Base-by-base conservation (phyloP, 208 protist genomes). In the Trypanosoma conorhini region DNA sequence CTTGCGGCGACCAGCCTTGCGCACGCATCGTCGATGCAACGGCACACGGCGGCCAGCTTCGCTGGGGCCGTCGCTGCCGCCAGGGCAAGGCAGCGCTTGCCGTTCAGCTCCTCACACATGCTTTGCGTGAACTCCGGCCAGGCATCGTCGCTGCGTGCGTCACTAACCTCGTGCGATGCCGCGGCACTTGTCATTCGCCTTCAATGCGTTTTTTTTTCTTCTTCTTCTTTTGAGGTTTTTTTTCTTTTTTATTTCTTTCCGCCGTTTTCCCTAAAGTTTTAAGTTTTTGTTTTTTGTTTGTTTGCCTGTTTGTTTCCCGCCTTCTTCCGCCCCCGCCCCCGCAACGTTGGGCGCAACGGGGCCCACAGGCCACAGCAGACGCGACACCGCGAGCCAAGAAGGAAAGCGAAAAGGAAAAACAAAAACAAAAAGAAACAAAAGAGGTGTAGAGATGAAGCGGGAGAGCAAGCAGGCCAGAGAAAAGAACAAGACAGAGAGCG, bases 81-180 rank as follows among this genome's bases (percentile, higher is more conserved):
- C 50, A 72, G 30, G 28, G 58, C 58, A 26, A 72, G 28, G 17
- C 46, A 63, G 31, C 57, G 67, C 22, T 65, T 22, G 5, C 42
- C 30, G n/a, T 72, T 63, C 8, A 63, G 30, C 28, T 28, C n/a
- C 4, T 38, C 58, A 44, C 48, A 55, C 46, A 63, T 44, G 5
- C 15, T 13, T 19, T 63, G 10, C 26, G 42, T 33, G 26, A 66
- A 65, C 31, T 72, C 56, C 26, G 59, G 58, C 56, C 58, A 72
- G 13, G 40, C 8, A 44, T 26, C 10, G 30, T 52, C 60, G 50
- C 26, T 28, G 22, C 13, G 40, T 8, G 22, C 31, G 5, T 64
- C 3, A n/a, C n/a, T 64, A 5, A 22, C 28, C 13, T 52, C 12
- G 28, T 21, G 3, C 31, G 30, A 1, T 15, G 12, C 13, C 5